These are phyloP conservation scores for Cystofilobasidium macerans DNA, from an alignment of 768 basidiomycete genomes.

Conservation along the genomic window DNA sequence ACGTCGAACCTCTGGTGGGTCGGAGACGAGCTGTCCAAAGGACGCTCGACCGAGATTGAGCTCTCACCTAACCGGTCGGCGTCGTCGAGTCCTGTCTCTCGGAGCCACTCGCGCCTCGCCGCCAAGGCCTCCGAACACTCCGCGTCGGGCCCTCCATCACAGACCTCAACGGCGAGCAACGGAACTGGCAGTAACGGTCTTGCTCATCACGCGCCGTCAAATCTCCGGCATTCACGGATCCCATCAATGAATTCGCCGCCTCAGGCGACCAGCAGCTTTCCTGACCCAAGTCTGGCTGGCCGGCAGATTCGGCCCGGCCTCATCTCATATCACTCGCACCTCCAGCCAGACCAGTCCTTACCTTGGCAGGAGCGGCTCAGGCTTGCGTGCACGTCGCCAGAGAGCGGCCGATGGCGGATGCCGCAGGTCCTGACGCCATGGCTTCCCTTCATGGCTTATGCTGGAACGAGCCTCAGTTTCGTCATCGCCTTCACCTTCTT, in stretches of 20 bases:
- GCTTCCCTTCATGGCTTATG: constrained; percentile 67
- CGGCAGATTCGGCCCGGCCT: neutral
- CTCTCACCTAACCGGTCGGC: neutral
- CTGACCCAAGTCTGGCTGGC: neutral
- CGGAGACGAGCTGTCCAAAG: neutral
- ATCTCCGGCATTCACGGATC: neutral
- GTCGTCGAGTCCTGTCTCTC: neutral
- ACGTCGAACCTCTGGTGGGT: neutral
- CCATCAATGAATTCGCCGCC: neutral
- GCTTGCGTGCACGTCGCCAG: neutral
- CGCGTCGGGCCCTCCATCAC: neutral
- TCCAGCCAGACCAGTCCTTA: neutral
- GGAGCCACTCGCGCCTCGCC: constrained; percentile 8
- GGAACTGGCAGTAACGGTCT: neutral
- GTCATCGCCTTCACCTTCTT: constrained; percentile 71
- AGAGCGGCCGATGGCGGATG: constrained; percentile 10
- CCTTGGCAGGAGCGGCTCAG: neutral
- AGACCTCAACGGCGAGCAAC: neutral
- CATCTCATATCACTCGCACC: constrained; percentile 17
- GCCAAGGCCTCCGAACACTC: neutral
- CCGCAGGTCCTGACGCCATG: constrained; percentile 51
- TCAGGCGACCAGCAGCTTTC: neutral
- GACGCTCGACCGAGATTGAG: constrained; percentile 9
- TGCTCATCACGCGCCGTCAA: constrained; percentile 3
- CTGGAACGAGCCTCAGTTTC: constrained; percentile 63